Conservation (phyloP, 306 rosid species). For the Cyclanthera cordifolia region DNA sequence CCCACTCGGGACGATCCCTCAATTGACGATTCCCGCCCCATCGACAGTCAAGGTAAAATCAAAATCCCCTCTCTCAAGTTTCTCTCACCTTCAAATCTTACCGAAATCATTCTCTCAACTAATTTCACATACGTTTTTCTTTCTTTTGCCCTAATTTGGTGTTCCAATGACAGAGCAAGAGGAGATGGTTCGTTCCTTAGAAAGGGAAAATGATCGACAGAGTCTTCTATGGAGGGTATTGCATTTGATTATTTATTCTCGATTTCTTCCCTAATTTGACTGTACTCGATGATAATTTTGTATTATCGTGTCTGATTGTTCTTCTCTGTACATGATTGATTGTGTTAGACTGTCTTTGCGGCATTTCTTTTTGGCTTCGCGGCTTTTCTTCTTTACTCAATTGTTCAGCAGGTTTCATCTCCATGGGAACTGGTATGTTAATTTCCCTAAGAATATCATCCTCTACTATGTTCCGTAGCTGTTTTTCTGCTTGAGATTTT, state of each 20-base stretch:
- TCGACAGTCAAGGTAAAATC: conserved; percentile 54
- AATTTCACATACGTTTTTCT: neutral
- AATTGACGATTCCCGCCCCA: conserved; percentile 42
- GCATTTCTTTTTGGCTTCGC: conserved; percentile 40
- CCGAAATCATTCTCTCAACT: neutral
- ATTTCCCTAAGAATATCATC: neutral
- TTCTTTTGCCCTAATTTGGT: neutral
- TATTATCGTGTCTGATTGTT: neutral
- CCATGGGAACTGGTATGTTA: conserved; percentile 86
- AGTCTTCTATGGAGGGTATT: conserved; percentile 78
- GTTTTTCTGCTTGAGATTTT: neutral
- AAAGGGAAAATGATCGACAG: conserved; percentile 47
- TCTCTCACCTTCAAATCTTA: neutral
- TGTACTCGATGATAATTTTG: neutral
- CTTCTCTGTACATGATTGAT: neutral
- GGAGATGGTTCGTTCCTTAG: conserved; percentile 55
- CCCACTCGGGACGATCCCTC: conserved; percentile 45
- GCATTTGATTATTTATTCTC: neutral
- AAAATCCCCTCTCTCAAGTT: neutral
- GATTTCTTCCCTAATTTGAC: neutral
- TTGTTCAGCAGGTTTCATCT: conserved; percentile 53
- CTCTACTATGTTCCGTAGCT: neutral
- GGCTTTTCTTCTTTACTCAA: conserved; percentile 55
- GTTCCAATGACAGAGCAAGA: conserved; percentile 51
- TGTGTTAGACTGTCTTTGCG: conserved; percentile 55